Evolutionary conservation across 352 stramenopile genomes (phyloP).

Genomic region (Pythium diclinum): DNA sequence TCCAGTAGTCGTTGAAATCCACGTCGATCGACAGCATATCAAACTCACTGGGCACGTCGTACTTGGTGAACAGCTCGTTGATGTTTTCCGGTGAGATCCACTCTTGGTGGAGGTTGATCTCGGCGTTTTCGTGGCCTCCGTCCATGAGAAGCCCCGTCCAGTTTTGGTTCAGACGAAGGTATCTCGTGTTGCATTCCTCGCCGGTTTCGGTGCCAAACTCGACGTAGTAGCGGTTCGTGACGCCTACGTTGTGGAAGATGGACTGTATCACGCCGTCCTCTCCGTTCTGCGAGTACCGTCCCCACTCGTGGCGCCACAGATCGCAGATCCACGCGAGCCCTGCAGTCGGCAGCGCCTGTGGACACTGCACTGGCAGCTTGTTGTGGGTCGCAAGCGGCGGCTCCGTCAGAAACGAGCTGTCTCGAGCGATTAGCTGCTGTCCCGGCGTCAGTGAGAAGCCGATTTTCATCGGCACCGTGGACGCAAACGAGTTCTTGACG

Average conservation of each 20-base stretch:
- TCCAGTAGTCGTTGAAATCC: conserved; percentile 78
- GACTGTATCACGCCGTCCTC: conserved; percentile 60
- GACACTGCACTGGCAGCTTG: conserved; percentile 10
- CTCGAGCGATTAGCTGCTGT: conserved; percentile 17
- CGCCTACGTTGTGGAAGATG: conserved; percentile 56
- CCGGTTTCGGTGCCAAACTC: conserved; percentile 66
- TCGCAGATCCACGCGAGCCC: conserved; percentile 45
- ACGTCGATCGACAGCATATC: conserved; percentile 72
- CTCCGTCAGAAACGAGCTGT: conserved; percentile 12
- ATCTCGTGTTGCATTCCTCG: conserved; percentile 60
- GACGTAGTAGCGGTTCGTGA: conserved; percentile 39
- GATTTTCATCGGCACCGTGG: conserved; percentile 16
- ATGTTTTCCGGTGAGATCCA: conserved; percentile 67
- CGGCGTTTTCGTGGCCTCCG: conserved; percentile 36
- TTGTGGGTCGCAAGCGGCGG: conserved; percentile 2
- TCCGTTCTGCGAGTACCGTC: conserved; percentile 61
- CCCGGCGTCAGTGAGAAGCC: conserved; percentile 21
- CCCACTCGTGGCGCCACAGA: conserved; percentile 66
- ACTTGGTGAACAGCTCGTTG: conserved; percentile 47
- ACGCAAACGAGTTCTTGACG: conserved; percentile 41
- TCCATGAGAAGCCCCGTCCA: conserved; percentile 70
- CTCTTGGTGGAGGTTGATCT: conserved; percentile 52
- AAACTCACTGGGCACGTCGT: conserved; percentile 42
- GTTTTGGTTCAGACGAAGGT: conserved; percentile 38
- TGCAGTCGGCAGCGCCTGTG: neutral